Percentiles rank a stretch among this genome's conserved stretches.
Evolutionary conservation across 2,329 filamentous ascomycete species (phyloP).

Genomic region (Colletotrichum sojae): DNA sequence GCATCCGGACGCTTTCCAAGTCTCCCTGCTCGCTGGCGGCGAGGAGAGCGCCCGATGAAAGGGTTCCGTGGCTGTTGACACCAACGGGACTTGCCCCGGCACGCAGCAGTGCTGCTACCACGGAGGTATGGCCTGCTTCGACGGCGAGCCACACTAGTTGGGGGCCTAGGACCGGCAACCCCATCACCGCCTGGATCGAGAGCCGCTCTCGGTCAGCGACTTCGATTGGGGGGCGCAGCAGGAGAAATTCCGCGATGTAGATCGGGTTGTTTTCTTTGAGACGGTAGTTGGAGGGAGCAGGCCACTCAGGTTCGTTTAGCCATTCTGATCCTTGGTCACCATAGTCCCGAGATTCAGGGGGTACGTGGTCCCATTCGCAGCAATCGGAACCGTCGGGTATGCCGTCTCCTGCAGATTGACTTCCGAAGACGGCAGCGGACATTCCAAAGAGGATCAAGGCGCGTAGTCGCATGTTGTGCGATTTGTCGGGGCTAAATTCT

Average conservation of each 20-base stretch:
- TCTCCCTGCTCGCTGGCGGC: neutral
- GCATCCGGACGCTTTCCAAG: neutral
- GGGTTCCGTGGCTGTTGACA: neutral
- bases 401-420: too few species aligned
- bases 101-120: neutral
- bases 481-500: too few species aligned
- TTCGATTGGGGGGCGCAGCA: neutral
- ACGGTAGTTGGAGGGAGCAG: neutral
- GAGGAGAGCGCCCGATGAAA: neutral
- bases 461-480: too few species aligned
- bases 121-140: neutral
- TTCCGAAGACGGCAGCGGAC: too few species aligned
- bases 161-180: neutral
- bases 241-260: neutral
- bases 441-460: too few species aligned
- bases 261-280: neutral
- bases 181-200: neutral
- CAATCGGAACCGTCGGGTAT: neutral
- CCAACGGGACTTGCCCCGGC: neutral
- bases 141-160: conserved; percentile 1
- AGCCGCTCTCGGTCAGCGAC: neutral
- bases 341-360: neutral
- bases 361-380: neutral
- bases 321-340: neutral
- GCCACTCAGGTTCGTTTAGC: neutral